Conservation (phyloP, 1,284 basidiomycete species). For the Cutaneotrichosporon cutaneum region DNA sequence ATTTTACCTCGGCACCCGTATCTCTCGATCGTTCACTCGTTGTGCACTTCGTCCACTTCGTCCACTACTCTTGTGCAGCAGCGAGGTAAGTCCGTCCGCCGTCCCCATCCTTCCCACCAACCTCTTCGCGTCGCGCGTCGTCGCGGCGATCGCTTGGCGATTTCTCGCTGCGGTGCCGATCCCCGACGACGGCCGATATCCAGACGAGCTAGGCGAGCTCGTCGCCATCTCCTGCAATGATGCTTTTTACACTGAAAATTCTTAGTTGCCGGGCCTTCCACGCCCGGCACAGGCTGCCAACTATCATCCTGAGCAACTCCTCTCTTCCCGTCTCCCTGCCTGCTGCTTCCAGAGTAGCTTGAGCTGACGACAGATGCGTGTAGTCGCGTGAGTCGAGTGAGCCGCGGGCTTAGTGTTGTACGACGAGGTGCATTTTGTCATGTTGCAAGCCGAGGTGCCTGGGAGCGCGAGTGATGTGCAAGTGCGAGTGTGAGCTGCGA, state of each 20-base stretch:
- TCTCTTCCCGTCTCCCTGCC: background rate
- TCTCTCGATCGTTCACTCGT: background rate
- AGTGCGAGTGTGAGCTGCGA: background rate
- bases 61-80: background rate
- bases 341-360: background rate
- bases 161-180: too few species aligned
- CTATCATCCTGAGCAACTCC: conserved; percentile 7
- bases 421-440: background rate
- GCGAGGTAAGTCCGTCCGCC: background rate
- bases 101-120: background rate
- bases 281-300: conserved; percentile 6
- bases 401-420: background rate
- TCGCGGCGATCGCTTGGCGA: too few species aligned
- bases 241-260: conserved; percentile 16
- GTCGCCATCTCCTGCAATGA: background rate
- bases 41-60: background rate
- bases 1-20: background rate
- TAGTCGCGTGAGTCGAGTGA: background rate
- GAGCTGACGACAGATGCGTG: background rate
- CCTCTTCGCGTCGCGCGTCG: background rate
- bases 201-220: background rate
- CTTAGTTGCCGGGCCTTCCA: background rate
- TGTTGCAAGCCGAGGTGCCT: background rate
- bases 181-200: too few species aligned
- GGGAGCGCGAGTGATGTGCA: background rate